A percentile compares a stretch with the other conserved stretches of the same genome.
phyloP scores from a whole-genome alignment of 768 basidiomycete genomes.

The Mycena kentingensis region DNA sequence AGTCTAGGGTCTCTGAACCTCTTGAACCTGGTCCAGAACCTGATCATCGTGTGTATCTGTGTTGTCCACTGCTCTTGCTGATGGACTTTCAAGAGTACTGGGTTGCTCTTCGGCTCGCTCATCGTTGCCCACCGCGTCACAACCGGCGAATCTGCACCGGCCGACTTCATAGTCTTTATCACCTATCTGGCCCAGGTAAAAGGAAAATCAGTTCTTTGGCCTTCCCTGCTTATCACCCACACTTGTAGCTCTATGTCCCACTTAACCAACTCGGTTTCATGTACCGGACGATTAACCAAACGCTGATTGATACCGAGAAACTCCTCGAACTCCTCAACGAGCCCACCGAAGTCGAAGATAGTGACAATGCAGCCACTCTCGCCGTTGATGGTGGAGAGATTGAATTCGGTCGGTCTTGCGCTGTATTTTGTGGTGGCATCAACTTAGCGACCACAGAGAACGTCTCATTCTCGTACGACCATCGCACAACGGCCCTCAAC shows the following conservation, averaged over 20 bases:
- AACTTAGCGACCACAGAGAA: constrained; percentile 52
- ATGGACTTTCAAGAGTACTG: constrained; percentile 46
- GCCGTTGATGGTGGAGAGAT: constrained; percentile 75
- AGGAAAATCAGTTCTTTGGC: not conserved
- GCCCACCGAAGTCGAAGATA: constrained; percentile 82
- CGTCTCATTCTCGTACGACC: constrained; percentile 85
- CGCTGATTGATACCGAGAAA: constrained; percentile 82
- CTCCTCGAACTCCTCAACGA: constrained; percentile 80
- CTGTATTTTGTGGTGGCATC: not conserved
- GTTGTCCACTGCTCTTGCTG: not conserved
- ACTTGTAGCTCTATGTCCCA: constrained; percentile 63
- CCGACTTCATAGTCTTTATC: constrained; percentile 78
- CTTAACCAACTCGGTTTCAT: constrained; percentile 78
- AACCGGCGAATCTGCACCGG: constrained; percentile 48
- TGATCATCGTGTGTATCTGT: constrained; percentile 63
- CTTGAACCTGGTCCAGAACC: constrained; percentile 77
- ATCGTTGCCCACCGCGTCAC: constrained; percentile 76
- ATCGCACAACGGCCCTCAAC: constrained; percentile 66
- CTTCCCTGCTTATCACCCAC: constrained; percentile 5
- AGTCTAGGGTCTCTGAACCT: constrained; percentile 76
- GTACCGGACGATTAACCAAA: constrained; percentile 75
- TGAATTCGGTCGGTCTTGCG: constrained; percentile 69
- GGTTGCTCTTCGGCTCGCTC: constrained; percentile 79
- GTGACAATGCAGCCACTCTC: constrained; percentile 72
- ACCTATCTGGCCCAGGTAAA: constrained; percentile 77